Evolutionary conservation across 768 basidiomycete genomes (phyloP).

Genomic region (Pholiota microspora): DNA sequence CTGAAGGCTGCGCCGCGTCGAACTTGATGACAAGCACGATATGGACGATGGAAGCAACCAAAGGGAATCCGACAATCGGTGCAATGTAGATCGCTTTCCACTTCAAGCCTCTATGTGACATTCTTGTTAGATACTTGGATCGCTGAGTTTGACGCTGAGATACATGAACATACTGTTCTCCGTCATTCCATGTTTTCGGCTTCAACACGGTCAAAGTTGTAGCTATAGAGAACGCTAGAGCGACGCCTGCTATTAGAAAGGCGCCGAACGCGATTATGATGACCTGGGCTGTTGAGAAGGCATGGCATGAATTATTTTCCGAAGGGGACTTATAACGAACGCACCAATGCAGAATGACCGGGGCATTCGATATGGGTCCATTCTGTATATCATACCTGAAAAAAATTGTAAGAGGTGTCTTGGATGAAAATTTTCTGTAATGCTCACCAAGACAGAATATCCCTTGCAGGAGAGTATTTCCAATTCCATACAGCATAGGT

Average conservation of each 20-base stretch:
- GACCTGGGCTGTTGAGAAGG: conserved; percentile 36
- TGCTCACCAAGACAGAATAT: conserved; percentile 58
- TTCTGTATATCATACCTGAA: conserved; percentile 60
- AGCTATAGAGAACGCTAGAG: conserved; percentile 42
- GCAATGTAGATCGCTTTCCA: conserved; percentile 48
- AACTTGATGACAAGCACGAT: conserved; percentile 40
- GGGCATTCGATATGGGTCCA: conserved; percentile 63
- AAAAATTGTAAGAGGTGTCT: background rate
- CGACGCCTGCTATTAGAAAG: conserved; percentile 43
- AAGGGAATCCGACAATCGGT: conserved; percentile 47
- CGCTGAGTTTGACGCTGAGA: conserved; percentile 12
- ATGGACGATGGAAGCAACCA: conserved; percentile 41
- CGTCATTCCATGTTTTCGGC: conserved; percentile 41
- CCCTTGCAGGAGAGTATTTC: conserved; percentile 50
- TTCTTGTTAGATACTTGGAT: background rate
- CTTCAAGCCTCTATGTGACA: conserved; percentile 25
- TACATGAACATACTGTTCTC: conserved; percentile 23
- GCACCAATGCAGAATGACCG: conserved; percentile 54
- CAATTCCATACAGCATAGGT: conserved; percentile 45
- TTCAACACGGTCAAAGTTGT: conserved; percentile 37
- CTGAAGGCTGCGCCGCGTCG: conserved; percentile 42
- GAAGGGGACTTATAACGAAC: conserved; percentile 11
- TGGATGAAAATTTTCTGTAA: background rate
- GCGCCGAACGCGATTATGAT: conserved; percentile 40
- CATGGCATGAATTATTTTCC: background rate